phyloP scores from a whole-genome alignment of 2,329 filamentous ascomycete species.

The Pseudomassariella vexata region DNA sequence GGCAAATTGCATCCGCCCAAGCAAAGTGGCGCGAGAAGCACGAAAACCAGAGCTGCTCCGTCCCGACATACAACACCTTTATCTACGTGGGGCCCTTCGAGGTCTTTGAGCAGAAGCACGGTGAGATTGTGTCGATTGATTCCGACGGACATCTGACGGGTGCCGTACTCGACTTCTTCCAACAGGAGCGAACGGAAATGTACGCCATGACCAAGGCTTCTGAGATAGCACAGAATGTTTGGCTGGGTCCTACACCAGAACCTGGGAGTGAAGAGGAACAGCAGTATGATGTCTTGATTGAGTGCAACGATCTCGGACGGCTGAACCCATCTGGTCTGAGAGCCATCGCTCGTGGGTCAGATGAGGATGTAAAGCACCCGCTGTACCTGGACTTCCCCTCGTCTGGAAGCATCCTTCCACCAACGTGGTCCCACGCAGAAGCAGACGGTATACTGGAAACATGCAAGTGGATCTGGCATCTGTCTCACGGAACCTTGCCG shows the following conservation, averaged over 20 bases:
- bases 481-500: constrained; percentile 61
- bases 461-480: constrained; percentile 82
- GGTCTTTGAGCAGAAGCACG: constrained; percentile 64
- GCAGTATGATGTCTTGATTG: constrained; percentile 80
- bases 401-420: constrained; percentile 84
- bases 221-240: constrained; percentile 85
- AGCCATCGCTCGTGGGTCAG: constrained; percentile 51
- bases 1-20: constrained; percentile 71
- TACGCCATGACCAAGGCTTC: constrained; percentile 85
- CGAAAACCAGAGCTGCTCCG: constrained; percentile 44
- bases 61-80: constrained; percentile 80
- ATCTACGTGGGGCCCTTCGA: constrained; percentile 59
- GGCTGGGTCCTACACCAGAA: constrained; percentile 82
- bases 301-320: constrained; percentile 79
- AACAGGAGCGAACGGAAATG: constrained; percentile 89
- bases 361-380: constrained; percentile 31
- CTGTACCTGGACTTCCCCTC: constrained; percentile 82
- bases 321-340: constrained; percentile 65
- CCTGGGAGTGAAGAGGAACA: constrained; percentile 49
- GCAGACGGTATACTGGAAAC: constrained; percentile 79
- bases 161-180: constrained; percentile 79
- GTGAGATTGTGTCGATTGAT: constrained; percentile 70
- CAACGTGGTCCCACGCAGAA: constrained; percentile 77
- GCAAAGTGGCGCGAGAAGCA: constrained; percentile 64
- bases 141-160: constrained; percentile 67